phyloP scores from a whole-genome alignment of 805 yeast genomes.

The Candida oleophila region DNA sequence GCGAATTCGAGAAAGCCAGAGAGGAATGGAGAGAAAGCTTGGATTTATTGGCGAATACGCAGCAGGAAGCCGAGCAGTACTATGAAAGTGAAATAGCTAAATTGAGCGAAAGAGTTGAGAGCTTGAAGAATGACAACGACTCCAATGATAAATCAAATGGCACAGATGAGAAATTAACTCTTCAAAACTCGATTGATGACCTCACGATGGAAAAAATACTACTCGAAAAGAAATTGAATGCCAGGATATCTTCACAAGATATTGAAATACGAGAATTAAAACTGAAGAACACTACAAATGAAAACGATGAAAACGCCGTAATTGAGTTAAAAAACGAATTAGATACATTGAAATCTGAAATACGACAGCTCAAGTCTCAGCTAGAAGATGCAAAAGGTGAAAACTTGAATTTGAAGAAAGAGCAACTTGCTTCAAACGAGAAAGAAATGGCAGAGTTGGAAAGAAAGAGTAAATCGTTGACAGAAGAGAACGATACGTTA shows the following conservation, averaged over 20 bases:
- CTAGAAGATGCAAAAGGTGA: constrained; percentile 10
- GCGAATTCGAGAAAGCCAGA: constrained; percentile 51
- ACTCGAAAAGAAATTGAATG: constrained; percentile 13
- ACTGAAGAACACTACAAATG: not conserved
- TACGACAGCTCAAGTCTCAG: constrained; percentile 11
- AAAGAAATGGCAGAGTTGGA: not conserved
- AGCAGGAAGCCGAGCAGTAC: constrained; percentile 52
- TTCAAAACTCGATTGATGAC: not conserved
- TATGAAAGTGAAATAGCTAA: constrained; percentile 44
- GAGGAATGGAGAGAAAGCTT: constrained; percentile 60
- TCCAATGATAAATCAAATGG: not conserved
- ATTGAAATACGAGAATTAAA: constrained; percentile 4
- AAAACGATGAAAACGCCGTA: not conserved
- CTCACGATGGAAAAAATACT: constrained; percentile 11
- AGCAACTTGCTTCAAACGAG: not conserved
- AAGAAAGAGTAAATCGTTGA: not conserved
- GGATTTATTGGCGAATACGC: constrained; percentile 53
- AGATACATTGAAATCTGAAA: not conserved
- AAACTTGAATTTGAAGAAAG: constrained; percentile 2
- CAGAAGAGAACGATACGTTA: not conserved
- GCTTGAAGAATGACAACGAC: constrained; percentile 2
- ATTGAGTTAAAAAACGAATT: not conserved
- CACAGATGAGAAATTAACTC: not conserved
- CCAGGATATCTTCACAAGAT: constrained; percentile 10
- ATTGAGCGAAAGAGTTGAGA: constrained; percentile 12